phyloP scores from a whole-genome alignment of 352 stramenopile species.

The Phytophthora cajani region DNA sequence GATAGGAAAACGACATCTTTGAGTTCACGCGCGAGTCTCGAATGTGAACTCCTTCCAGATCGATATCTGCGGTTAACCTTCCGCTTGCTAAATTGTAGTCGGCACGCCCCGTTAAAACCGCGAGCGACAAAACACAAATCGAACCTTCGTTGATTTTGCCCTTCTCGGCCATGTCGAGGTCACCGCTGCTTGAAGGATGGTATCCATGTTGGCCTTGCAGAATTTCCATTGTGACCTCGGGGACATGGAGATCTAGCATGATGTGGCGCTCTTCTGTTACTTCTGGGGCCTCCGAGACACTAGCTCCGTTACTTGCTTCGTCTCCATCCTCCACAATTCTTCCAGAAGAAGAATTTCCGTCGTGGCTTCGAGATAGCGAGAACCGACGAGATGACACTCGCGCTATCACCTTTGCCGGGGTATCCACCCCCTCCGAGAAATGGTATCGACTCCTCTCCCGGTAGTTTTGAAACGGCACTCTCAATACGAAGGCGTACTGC shows the following conservation, averaged over 20 bases:
- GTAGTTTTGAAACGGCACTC: conserved; percentile 80
- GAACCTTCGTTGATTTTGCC: conserved; percentile 71
- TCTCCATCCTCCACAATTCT: conserved; percentile 40
- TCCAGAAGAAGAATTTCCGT: conserved; percentile 34
- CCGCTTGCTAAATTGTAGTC: conserved; percentile 66
- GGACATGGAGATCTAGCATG: conserved; percentile 63
- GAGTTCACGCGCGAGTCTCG: conserved; percentile 69
- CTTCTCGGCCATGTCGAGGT: conserved; percentile 77
- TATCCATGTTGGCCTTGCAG: conserved; percentile 80
- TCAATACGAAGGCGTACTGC: conserved; percentile 82
- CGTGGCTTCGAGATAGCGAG: conserved; percentile 33
- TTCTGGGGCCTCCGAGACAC: conserved; percentile 43
- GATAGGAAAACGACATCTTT: conserved; percentile 67
- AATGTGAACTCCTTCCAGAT: conserved; percentile 67
- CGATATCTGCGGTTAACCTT: conserved; percentile 53
- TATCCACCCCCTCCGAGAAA: conserved; percentile 28
- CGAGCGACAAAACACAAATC: conserved; percentile 72
- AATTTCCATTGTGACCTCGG: conserved; percentile 84
- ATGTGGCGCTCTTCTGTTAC: conserved; percentile 59
- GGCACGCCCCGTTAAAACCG: conserved; percentile 46
- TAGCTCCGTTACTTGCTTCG: conserved; percentile 38
- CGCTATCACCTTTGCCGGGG: conserved; percentile 16
- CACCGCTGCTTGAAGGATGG: conserved; percentile 75
- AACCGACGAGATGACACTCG: conserved; percentile 32
- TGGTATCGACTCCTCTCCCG: conserved; percentile 65